A percentile compares a stretch with the other conserved stretches of the same genome.
These are phyloP conservation scores for Exophiala aquamarina DNA, from an alignment of 2,329 filamentous ascomycete genomes.

Conservation along the genomic window DNA sequence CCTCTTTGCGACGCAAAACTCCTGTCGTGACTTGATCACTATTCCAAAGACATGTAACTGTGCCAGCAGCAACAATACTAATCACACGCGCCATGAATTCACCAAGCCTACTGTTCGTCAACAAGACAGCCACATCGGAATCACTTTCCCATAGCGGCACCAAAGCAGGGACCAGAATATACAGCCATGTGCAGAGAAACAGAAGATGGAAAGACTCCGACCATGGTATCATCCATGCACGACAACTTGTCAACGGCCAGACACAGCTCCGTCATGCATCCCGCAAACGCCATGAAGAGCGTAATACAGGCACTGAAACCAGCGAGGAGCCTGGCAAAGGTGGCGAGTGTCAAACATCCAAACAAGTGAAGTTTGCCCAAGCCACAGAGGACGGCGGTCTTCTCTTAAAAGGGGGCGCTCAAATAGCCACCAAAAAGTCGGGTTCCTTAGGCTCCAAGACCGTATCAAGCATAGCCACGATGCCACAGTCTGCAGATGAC, in stretches of 20 bases:
- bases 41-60: no score
- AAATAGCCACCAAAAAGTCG: no score
- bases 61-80: no score
- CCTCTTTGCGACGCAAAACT: no score
- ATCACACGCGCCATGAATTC: slow-evolving; percentile 1
- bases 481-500: background rate
- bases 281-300: background rate
- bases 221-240: background rate
- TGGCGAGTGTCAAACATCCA: background rate
- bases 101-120: background rate
- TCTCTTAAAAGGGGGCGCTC: background rate
- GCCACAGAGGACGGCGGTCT: background rate
- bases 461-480: background rate
- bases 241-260: background rate
- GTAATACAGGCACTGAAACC: background rate
- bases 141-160: background rate
- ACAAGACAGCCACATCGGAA: background rate
- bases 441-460: background rate
- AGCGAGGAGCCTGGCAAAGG: background rate
- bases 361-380: background rate
- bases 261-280: background rate
- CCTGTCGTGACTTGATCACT: no score
- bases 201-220: background rate
- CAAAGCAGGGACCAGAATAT: background rate
- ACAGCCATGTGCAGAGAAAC: background rate